A percentile compares a stretch with the other conserved stretches of the same genome.
phyloP scores from a whole-genome alignment of 2,329 filamentous ascomycete genomes.

The Exophiala calicioides region DNA sequence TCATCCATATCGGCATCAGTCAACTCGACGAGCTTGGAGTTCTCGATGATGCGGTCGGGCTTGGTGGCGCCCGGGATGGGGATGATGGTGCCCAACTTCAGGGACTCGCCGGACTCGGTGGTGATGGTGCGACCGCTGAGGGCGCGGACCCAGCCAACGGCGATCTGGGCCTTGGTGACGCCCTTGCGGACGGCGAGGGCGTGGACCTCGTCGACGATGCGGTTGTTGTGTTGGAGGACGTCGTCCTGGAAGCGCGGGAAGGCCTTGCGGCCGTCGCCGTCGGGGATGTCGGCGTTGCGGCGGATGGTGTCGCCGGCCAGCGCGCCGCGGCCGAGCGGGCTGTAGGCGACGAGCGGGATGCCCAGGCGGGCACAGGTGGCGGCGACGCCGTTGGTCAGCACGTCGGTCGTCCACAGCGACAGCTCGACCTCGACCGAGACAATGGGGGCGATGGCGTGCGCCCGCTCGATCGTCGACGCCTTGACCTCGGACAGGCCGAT shows the following conservation, averaged over 20 bases:
- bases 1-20: slow-evolving; percentile 52
- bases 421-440: slow-evolving; percentile 63
- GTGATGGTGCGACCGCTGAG: slow-evolving; percentile 38
- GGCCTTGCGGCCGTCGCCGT: slow-evolving; percentile 46
- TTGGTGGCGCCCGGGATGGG: slow-evolving; percentile 47
- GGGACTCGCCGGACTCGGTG: slow-evolving; percentile 19
- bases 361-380: slow-evolving; percentile 56
- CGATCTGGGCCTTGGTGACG: slow-evolving; percentile 49
- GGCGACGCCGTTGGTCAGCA: slow-evolving; percentile 60
- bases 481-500: slow-evolving; percentile 48
- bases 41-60: slow-evolving; percentile 43
- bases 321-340: slow-evolving; percentile 60
- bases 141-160: slow-evolving; percentile 51
- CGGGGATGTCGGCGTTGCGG: slow-evolving; percentile 50
- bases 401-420: slow-evolving; percentile 58
- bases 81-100: slow-evolving; percentile 36
- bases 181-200: slow-evolving; percentile 49
- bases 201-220: slow-evolving; percentile 50
- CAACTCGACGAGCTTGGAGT: slow-evolving; percentile 43
- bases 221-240: slow-evolving; percentile 52
- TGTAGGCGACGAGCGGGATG: slow-evolving; percentile 62
- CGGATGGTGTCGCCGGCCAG: slow-evolving; percentile 49
- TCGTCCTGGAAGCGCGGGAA: slow-evolving; percentile 55
- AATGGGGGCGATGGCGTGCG: slow-evolving; percentile 56
- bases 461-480: slow-evolving; percentile 47